Percentiles rank a stretch among this genome's conserved stretches.
These are phyloP conservation scores for Stylosanthes scabra DNA, from an alignment of 331 rosid species.

Conservation along the genomic window DNA sequence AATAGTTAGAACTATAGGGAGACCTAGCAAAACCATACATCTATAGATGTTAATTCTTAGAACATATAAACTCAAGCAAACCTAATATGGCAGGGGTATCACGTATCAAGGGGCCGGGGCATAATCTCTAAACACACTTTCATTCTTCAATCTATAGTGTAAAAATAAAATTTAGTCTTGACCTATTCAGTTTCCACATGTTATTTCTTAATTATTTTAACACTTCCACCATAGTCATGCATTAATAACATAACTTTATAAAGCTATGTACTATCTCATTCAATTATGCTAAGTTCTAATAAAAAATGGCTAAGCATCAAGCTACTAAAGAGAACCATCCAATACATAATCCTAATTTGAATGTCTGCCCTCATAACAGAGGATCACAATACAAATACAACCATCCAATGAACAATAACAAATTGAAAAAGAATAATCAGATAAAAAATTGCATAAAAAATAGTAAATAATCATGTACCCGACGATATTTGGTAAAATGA, in stretches of 20 bases:
- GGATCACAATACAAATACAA: slow-evolving; percentile 25
- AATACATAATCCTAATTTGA: not conserved
- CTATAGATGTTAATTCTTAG: too few species aligned
- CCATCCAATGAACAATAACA: slow-evolving; percentile 11
- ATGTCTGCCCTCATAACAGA: slow-evolving; percentile 6
- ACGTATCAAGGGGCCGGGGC: too few species aligned
- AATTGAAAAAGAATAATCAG: not conserved
- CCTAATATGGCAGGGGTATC: too few species aligned
- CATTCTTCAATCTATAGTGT: too few species aligned
- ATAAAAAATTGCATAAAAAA: not conserved
- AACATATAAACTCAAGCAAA: too few species aligned
- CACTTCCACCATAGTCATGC: not conserved
- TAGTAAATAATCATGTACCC: not conserved
- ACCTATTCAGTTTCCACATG: too few species aligned
- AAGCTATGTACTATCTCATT: slow-evolving; percentile 11
- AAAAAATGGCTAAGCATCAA: slow-evolving; percentile 16
- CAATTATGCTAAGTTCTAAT: slow-evolving; percentile 14
- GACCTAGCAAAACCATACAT: too few species aligned
- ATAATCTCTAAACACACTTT: too few species aligned
- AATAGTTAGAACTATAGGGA: too few species aligned
- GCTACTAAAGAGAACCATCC: not conserved
- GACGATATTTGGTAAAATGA: too few species aligned
- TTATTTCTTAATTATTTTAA: too few species aligned
- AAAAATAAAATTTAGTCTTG: too few species aligned
- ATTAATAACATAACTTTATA: slow-evolving; percentile 14